Evolutionary conservation across 345 rosid genomes (phyloP).

Genomic region (Lepidium sativum): DNA sequence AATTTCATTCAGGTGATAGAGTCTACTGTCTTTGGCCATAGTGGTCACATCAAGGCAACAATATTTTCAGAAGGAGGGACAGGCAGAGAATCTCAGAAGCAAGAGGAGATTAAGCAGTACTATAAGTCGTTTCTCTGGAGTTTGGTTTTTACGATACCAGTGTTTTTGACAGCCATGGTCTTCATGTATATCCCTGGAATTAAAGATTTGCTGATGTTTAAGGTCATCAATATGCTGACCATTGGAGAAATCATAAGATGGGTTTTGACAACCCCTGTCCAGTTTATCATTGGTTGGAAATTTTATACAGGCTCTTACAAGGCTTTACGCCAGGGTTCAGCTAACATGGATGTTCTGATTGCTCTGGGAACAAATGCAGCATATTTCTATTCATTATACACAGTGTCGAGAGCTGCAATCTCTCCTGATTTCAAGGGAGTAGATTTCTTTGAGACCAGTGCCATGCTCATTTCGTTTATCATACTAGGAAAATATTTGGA

Average conservation of each 20-base stretch:
- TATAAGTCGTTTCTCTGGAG: conserved; percentile 69
- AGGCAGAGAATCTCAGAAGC: conserved; percentile 49
- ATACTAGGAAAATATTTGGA: conserved; percentile 89
- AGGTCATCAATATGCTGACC: conserved; percentile 69
- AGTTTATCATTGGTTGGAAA: conserved; percentile 74
- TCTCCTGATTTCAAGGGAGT: conserved; percentile 51
- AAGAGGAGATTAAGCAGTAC: conserved; percentile 59
- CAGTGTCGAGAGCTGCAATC: conserved; percentile 67
- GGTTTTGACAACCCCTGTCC: conserved; percentile 72
- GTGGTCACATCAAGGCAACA: conserved; percentile 54
- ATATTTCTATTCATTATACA: conserved; percentile 78
- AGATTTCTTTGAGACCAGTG: conserved; percentile 93
- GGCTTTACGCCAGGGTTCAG: conserved; percentile 73
- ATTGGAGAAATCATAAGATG: conserved; percentile 63
- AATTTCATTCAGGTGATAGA: conserved; percentile 64
- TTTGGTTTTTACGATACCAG: conserved; percentile 75
- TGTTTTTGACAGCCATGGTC: conserved; percentile 74
- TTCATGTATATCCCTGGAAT: conserved; percentile 74
- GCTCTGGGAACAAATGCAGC: conserved; percentile 90
- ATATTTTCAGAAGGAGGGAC: conserved; percentile 58
- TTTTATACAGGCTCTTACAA: conserved; percentile 74
- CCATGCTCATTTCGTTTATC: conserved; percentile 90
- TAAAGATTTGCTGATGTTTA: conserved; percentile 45
- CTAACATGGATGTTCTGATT: conserved; percentile 94
- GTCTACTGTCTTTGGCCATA: conserved; percentile 62